These are phyloP conservation scores for Citrullus colocynthis DNA, from an alignment of 306 rosid genomes.

Conservation along the genomic window DNA sequence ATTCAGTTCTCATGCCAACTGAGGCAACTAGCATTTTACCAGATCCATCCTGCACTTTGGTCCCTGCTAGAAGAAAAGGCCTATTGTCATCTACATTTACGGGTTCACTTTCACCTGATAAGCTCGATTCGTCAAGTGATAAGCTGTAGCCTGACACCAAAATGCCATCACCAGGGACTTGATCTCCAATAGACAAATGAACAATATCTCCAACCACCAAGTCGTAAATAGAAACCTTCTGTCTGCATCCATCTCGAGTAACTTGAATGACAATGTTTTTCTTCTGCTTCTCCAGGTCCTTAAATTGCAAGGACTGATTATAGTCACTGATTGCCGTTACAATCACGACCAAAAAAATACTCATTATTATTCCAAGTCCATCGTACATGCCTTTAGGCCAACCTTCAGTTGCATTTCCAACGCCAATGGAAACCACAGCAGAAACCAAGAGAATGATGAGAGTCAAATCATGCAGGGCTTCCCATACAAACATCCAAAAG, in stretches of 20 bases:
- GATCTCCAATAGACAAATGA: conserved; percentile 64
- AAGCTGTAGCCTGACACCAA: conserved; percentile 58
- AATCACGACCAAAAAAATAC: conserved; percentile 52
- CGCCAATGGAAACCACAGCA: conserved; percentile 47
- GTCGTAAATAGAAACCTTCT: conserved; percentile 61
- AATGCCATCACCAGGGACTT: conserved; percentile 82
- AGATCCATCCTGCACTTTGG: conserved; percentile 77
- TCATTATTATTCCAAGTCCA: conserved; percentile 73
- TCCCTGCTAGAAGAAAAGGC: conserved; percentile 70
- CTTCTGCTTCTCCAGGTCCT: conserved; percentile 76
- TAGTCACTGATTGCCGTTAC: conserved; percentile 83
- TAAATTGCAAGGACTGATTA: conserved; percentile 71
- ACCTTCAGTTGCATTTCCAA: conserved; percentile 78
- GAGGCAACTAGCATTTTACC: conserved; percentile 73
- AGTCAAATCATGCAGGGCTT: conserved; percentile 81
- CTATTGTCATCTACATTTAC: conserved; percentile 19
- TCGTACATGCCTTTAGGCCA: conserved; percentile 79
- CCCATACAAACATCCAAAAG: conserved; percentile 85
- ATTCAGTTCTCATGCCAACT: conserved; percentile 94
- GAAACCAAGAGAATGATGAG: conserved; percentile 56
- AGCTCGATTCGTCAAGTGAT: conserved; percentile 64
- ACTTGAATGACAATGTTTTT: conserved; percentile 67
- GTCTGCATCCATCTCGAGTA: conserved; percentile 55
- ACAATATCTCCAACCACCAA: conserved; percentile 77
- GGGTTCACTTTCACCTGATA: conserved; percentile 86